phyloP scores from a whole-genome alignment of 139 green algal genomes.

The Pycnococcus provasolii region DNA sequence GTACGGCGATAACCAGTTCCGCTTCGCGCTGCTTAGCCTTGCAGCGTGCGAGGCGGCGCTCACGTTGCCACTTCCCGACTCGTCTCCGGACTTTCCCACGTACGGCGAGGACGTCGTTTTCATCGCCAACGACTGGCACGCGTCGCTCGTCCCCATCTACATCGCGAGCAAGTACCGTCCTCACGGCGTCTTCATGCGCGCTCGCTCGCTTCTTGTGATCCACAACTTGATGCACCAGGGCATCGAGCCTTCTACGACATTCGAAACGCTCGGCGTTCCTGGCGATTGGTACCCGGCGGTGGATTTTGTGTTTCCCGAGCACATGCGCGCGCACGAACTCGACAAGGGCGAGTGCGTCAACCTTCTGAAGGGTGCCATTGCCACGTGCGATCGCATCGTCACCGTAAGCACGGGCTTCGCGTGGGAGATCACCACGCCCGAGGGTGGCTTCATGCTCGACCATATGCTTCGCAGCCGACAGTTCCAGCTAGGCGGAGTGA shows the following conservation, averaged over 20 bases:
- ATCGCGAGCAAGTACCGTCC: constrained; percentile 67
- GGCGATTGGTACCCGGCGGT: constrained; percentile 67
- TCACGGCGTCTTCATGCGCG: constrained; percentile 54
- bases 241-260: constrained; percentile 33
- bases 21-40: constrained; percentile 60
- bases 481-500: constrained; percentile 27
- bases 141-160: constrained; percentile 56
- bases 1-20: constrained; percentile 69
- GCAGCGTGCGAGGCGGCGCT: constrained; percentile 68
- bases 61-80: constrained; percentile 29
- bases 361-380: constrained; percentile 70
- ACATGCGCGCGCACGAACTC: constrained; percentile 32
- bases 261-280: constrained; percentile 49
- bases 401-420: constrained; percentile 55
- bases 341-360: constrained; percentile 62
- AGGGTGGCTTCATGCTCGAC: constrained; percentile 93
- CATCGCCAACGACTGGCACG: constrained; percentile 84
- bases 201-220: constrained; percentile 63
- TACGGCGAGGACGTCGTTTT: constrained; percentile 72
- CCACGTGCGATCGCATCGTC: constrained; percentile 58
- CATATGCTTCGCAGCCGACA: constrained; percentile 42
- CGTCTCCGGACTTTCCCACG: constrained; percentile 15
- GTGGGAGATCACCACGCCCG: constrained; percentile 41
- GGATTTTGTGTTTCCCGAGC: constrained; percentile 56
- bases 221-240: constrained; percentile 67